These are phyloP conservation scores for Colletotrichum aenigma DNA, from an alignment of 2,329 filamentous ascomycete species.

Conservation along the genomic window DNA sequence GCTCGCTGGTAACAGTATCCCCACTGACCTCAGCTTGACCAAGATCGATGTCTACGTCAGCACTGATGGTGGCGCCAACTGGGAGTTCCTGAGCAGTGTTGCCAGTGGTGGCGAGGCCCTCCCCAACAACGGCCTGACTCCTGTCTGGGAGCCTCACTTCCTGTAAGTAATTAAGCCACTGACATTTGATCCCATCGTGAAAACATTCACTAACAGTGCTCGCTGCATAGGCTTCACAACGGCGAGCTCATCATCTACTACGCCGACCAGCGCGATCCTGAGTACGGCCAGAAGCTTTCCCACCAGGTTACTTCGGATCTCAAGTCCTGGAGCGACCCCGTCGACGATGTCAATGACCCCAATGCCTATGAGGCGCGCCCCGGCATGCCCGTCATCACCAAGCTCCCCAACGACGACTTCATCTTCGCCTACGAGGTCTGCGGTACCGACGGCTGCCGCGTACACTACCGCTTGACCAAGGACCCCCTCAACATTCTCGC, in stretches of 20 bases:
- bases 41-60: slow-evolving; percentile 74
- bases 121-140: slow-evolving; percentile 68
- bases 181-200: rapidly evolving
- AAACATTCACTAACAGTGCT: neutral
- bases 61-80: slow-evolving; percentile 62
- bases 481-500: slow-evolving; percentile 39
- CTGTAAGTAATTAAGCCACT: slow-evolving; percentile 32
- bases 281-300: slow-evolving; percentile 70
- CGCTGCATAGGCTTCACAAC: slow-evolving; percentile 50
- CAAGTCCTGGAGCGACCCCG: slow-evolving; percentile 56
- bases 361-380: slow-evolving; percentile 64
- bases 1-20: slow-evolving; percentile 63
- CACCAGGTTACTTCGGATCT: slow-evolving; percentile 68
- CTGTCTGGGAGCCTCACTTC: slow-evolving; percentile 77
- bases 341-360: slow-evolving; percentile 66
- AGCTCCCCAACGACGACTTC: slow-evolving; percentile 63
- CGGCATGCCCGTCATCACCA: slow-evolving; percentile 68
- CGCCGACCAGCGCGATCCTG: slow-evolving; percentile 71
- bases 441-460: slow-evolving; percentile 47
- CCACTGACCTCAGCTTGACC: slow-evolving; percentile 63
- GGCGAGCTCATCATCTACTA: slow-evolving; percentile 70
- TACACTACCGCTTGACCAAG: slow-evolving; percentile 47
- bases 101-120: slow-evolving; percentile 65
- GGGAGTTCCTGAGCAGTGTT: slow-evolving; percentile 71
- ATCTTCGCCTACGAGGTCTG: slow-evolving; percentile 71